phyloP scores from a whole-genome alignment of 352 stramenopile species.

The Globisporangium okanoganense region DNA sequence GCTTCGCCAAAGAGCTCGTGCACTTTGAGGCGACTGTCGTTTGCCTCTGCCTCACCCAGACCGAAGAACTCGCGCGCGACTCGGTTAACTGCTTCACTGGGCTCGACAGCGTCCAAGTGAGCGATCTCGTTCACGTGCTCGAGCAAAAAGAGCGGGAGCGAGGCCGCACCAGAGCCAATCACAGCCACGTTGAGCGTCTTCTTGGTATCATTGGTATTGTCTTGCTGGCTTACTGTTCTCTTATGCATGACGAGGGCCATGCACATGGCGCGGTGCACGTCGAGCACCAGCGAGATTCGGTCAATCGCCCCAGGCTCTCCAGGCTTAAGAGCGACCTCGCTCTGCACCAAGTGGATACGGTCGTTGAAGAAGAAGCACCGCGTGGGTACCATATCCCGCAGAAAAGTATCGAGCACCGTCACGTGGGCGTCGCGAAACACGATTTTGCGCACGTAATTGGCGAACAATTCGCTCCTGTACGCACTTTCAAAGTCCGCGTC shows the following conservation, averaged over 20 bases:
- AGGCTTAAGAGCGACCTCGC: slow-evolving; percentile 43
- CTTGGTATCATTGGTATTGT: not conserved
- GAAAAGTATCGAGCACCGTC: slow-evolving; percentile 58
- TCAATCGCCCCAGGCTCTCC: slow-evolving; percentile 23
- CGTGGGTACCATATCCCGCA: slow-evolving; percentile 29
- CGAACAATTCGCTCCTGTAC: slow-evolving; percentile 54
- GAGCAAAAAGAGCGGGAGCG: slow-evolving; percentile 54
- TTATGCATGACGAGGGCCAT: slow-evolving; percentile 32
- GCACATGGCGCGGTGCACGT: slow-evolving; percentile 66
- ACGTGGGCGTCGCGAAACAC: slow-evolving; percentile 50
- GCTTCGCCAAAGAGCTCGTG: slow-evolving; percentile 42
- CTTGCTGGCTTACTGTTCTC: not conserved
- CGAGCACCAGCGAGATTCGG: slow-evolving; percentile 41
- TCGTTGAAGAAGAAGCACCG: slow-evolving; percentile 76
- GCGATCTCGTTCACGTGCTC: slow-evolving; percentile 27
- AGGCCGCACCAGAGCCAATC: slow-evolving; percentile 52
- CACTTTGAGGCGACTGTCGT: slow-evolving; percentile 24
- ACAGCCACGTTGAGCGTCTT: slow-evolving; percentile 27
- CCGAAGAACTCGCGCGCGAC: slow-evolving; percentile 48
- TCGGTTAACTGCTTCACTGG: slow-evolving; percentile 35
- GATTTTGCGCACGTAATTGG: slow-evolving; percentile 50
- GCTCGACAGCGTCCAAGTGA: slow-evolving; percentile 57
- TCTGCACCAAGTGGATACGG: slow-evolving; percentile 67
- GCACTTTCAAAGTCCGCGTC: slow-evolving; percentile 48
- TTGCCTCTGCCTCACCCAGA: slow-evolving; percentile 20